phyloP scores from a whole-genome alignment of 306 rosid species.

The Styphnolobium japonicum region DNA sequence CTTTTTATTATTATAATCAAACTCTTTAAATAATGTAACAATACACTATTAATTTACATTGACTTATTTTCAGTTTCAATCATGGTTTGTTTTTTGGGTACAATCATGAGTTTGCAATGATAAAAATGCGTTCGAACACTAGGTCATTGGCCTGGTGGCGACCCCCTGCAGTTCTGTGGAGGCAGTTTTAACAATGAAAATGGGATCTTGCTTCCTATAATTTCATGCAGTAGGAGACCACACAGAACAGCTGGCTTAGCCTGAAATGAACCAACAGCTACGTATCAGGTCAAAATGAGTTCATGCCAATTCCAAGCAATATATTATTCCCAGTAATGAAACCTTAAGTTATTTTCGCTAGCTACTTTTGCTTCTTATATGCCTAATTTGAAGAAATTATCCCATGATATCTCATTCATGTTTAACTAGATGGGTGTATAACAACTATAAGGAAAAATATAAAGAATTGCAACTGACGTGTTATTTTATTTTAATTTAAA shows the following conservation, averaged over 20 bases:
- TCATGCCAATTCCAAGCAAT: slow-evolving; percentile 8
- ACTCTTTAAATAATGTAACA: no score
- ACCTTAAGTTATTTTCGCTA: background rate
- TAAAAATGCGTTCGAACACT: no score
- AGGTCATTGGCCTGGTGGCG: no score
- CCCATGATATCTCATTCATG: background rate
- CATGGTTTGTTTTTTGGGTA: no score
- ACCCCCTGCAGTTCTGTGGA: background rate
- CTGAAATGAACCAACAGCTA: slow-evolving; percentile 15
- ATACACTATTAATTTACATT: no score
- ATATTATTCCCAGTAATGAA: background rate
- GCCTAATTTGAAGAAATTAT: background rate
- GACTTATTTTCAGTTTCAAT: no score
- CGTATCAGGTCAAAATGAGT: background rate
- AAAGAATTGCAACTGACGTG: background rate
- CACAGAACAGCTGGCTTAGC: background rate
- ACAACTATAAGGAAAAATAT: background rate
- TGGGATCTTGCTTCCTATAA: background rate
- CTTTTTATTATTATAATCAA: no score
- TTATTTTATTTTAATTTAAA: no score
- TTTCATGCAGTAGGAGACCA: background rate
- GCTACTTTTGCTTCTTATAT: background rate
- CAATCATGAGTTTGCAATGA: no score
- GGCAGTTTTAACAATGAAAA: background rate
- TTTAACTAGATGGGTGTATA: background rate